Conservation (phyloP, 768 basidiomycete species). For the Porphyrellus cyaneotinctus region DNA sequence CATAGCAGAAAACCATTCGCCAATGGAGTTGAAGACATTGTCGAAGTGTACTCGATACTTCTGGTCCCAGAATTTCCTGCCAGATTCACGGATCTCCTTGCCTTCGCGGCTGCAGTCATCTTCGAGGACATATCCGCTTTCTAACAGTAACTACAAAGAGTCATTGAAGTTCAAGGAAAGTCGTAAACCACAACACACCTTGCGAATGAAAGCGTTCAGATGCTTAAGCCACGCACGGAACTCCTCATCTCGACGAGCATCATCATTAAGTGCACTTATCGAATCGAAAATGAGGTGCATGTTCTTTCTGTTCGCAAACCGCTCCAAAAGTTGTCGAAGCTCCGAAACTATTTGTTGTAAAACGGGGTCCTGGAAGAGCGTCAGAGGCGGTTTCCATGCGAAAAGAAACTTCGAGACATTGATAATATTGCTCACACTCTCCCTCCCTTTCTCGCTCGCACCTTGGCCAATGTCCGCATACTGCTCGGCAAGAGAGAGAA, state of each 20-base stretch:
- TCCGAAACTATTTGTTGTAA: constrained; percentile 56
- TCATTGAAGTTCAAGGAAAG: neutral
- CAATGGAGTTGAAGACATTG: constrained; percentile 63
- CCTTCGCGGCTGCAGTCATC: constrained; percentile 68
- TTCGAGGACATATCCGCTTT: constrained; percentile 84
- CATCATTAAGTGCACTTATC: constrained; percentile 65
- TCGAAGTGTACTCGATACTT: constrained; percentile 79
- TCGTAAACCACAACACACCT: constrained; percentile 35
- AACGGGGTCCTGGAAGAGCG: constrained; percentile 42
- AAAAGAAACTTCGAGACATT: constrained; percentile 1
- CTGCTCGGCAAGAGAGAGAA: constrained; percentile 57
- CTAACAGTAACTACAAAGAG: constrained; percentile 54
- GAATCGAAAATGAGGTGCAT: constrained; percentile 69
- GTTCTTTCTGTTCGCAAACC: constrained; percentile 76
- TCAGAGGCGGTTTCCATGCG: constrained; percentile 12
- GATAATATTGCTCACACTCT: constrained; percentile 17
- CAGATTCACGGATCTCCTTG: constrained; percentile 58
- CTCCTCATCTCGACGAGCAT: constrained; percentile 69
- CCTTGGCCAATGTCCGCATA: constrained; percentile 54
- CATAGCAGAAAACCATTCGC: constrained; percentile 81
- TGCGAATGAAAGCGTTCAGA: constrained; percentile 62
- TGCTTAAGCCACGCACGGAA: constrained; percentile 69
- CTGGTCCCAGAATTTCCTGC: constrained; percentile 72
- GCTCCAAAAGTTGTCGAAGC: constrained; percentile 80
- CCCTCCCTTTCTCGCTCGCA: constrained; percentile 33